Evolutionary conservation across 192 early-diverging fungal species (phyloP), one percentile per base, ranked within the genome.

Genomic region (Mortierella hygrophila): DNA sequence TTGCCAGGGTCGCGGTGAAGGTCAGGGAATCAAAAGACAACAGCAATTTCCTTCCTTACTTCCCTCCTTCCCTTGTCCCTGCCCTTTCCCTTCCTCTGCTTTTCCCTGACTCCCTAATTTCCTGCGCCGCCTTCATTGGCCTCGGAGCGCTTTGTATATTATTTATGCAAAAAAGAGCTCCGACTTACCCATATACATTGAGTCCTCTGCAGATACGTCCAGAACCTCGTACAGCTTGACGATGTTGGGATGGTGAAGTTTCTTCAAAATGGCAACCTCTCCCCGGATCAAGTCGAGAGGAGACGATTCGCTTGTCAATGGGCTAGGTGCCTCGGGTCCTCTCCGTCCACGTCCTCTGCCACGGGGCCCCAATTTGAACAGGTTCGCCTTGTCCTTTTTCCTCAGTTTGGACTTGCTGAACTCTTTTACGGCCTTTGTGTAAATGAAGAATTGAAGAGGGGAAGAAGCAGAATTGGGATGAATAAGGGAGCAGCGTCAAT

Each of bases 241-340:
- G 76, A 98, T 90, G 82, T 99, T 94, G 3, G 87, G 89, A 82
- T 99, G 98, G 75, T 96, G 89, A 15, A 99, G 91, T 85, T 99
- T 99, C 87, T 99, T 99, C 52, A 98, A 90, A 32, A 99, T 95
- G 13, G 97, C 98, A 42, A 99, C 92, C 85, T 99, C 98, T 0
- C 92, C 90, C 26, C 95, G 91, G 42, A 99, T 96, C 38, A 97
- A 90, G 74, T 96, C 94, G 52, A 99, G 91, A 15, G 98, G 97
- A 77, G 97, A 95, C 3, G 54, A 77, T n/a, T 75, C 75, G n/a
- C 49, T 76, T 7, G 63, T 42, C 21, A 35, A 38, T 29, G 83
- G 63, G 44, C 42, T 72, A 18, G 78, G 57, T 68, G 88, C 89
- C 6, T 92, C 94, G 23, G 87, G 89, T 37, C 91, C 91, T 49